A percentile compares a stretch with the other conserved stretches of the same genome.
Evolutionary conservation across 768 basidiomycete species (phyloP).

Genomic region (Russula emetica): DNA sequence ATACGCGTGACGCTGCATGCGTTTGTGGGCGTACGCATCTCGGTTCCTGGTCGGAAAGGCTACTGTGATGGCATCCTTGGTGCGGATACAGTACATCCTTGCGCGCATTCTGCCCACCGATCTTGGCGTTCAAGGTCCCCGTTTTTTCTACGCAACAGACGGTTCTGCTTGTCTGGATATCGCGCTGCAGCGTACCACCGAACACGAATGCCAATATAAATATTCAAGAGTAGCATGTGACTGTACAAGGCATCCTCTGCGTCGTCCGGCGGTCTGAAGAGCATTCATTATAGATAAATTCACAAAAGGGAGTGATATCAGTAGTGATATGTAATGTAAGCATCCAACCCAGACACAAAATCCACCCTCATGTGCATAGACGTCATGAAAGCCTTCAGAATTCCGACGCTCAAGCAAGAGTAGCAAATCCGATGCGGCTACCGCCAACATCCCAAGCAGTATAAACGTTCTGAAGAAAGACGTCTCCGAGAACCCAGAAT

Average conservation of each 20-base stretch:
- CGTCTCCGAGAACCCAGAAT: no score
- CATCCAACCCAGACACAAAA: no score
- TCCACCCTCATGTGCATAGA: not conserved
- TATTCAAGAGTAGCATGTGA: not conserved
- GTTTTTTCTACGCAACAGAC: not conserved
- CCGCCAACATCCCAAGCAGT: no score
- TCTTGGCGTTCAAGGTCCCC: not conserved
- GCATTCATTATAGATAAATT: not conserved
- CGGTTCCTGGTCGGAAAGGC: not conserved
- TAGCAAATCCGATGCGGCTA: no score
- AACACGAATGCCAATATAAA: not conserved
- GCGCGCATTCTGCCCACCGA: not conserved
- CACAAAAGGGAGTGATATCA: not conserved
- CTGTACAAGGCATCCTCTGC: not conserved
- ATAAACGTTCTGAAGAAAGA: no score
- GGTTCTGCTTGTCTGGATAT: not conserved
- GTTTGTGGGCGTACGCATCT: not conserved
- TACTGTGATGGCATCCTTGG: not conserved
- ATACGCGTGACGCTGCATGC: not conserved
- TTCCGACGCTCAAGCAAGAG: no score
- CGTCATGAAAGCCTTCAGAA: no score
- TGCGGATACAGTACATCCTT: not conserved
- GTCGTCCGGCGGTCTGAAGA: not conserved
- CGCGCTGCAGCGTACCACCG: not conserved
- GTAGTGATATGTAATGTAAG: not conserved